Percentiles rank a stretch among this genome's conserved stretches.
phyloP scores from a whole-genome alignment of 164 flowering plant genomes.

The Vitis cinerea region DNA sequence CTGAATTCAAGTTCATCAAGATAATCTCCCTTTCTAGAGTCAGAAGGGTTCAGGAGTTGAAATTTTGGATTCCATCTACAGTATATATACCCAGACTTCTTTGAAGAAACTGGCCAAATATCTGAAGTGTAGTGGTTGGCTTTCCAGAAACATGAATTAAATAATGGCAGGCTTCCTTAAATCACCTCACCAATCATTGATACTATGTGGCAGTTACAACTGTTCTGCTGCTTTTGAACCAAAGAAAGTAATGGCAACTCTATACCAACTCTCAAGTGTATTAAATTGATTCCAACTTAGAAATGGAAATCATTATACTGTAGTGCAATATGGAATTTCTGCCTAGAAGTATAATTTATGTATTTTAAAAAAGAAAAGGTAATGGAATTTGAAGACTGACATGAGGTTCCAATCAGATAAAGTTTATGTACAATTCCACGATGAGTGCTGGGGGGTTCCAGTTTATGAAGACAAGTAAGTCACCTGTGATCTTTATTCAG shows the following conservation, averaged over 20 bases:
- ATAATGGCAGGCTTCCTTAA: no score
- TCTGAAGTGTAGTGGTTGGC: no score
- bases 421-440: slow-evolving; percentile 71
- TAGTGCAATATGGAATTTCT: no score
- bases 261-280: background rate
- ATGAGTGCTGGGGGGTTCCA: slow-evolving; percentile 90
- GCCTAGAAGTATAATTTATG: background rate
- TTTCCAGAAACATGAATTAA: no score
- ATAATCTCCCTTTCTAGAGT: background rate
- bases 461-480: slow-evolving; percentile 80
- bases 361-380: background rate
- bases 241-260: background rate
- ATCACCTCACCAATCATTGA: background rate
- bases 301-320: background rate
- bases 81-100: no score
- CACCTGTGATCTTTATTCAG: no score
- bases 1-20: background rate
- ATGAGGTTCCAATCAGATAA: slow-evolving; percentile 44
- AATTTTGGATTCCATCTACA: no score
- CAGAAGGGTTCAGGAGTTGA: no score
- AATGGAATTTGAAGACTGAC: background rate
- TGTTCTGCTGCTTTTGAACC: background rate
- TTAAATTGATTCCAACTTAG: background rate
- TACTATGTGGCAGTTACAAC: background rate
- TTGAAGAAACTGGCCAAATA: no score